phyloP scores from a whole-genome alignment of 768 basidiomycete genomes.

The Filobasidium wieringae region DNA sequence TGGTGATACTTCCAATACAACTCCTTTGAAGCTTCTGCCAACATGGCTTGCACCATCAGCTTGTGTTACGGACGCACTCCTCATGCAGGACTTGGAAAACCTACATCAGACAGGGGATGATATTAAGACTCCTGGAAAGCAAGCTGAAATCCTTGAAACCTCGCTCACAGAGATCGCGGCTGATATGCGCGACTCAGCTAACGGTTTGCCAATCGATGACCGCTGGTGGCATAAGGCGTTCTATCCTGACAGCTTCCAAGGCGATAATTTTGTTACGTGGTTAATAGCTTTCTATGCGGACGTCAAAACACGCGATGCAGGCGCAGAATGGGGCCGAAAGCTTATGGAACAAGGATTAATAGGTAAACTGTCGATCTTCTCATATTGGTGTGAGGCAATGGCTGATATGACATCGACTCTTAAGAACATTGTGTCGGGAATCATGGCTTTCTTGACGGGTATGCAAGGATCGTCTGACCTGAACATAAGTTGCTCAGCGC shows the following conservation, averaged over 20 bases:
- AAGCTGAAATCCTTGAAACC: conserved; percentile 32
- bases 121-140: conserved; percentile 20
- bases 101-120: conserved; percentile 44
- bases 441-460: conserved; percentile 74
- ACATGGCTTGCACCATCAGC: conserved; percentile 74
- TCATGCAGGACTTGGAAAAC: conserved; percentile 69
- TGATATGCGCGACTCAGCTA: conserved; percentile 70
- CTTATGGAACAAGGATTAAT: conserved; percentile 72
- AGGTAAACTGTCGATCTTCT: conserved; percentile 17
- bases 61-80: conserved; percentile 62
- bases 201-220: conserved; percentile 66
- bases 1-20: conserved; percentile 46
- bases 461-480: not conserved
- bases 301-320: conserved; percentile 69
- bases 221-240: conserved; percentile 66
- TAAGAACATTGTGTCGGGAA: conserved; percentile 62
- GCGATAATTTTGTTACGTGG: conserved; percentile 83
- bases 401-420: no score
- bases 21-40: conserved; percentile 62
- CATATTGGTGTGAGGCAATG: not conserved
- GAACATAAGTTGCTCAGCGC: no score
- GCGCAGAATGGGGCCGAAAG: conserved; percentile 61
- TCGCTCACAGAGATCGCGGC: conserved; percentile 56
- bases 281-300: conserved; percentile 82
- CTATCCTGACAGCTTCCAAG: conserved; percentile 75